Base-by-base conservation (phyloP, 768 basidiomycete genomes). In the Boletus coccyginus region DNA sequence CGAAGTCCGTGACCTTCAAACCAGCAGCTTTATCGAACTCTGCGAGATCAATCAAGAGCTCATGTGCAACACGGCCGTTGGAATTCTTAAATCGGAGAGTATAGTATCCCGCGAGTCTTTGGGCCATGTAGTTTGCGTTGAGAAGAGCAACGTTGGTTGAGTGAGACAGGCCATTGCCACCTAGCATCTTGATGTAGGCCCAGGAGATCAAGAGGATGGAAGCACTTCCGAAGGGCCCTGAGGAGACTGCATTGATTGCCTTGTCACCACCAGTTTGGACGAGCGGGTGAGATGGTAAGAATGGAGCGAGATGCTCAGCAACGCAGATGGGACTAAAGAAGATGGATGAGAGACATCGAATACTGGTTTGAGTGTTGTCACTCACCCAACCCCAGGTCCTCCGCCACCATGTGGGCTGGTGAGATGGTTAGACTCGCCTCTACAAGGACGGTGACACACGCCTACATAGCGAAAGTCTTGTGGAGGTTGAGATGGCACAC, bases 151-250 rank as follows among this genome's bases (percentile, higher is more conserved):
- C 75, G 64, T 89, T 90, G 3, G 94, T 90, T 0, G 94, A 87
- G 56, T 93, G 82, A 24, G 85, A 82, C 29, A 99, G 82, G 8
- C 97, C 97, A 53, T 84, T 77, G 9, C 95, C 96, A 29, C 97
- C 97, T n/a, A 99, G 84, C 97, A 99, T 98, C 77, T 92, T 96
- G 81, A 97, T 92, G 73, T 97, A 99, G 13, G 97, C 96, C 95
- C 96, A 98, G 0, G 95, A 98, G 65, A 98, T 98, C 58, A 95
- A 80, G 46, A 92, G 86, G 65, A 99, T 94, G 8, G 93, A 95
- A 3, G 97, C 92, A 61, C 93, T 95, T 44, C 97, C 96, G 68
- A 86, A 98, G 0, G 94, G 97, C 2, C 90, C 94, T 0, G 92
- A 92, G 10, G 96, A 85, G 45, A 98, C 88, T 7, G 97, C 91